Evolutionary conservation across 1,284 basidiomycete species (phyloP).

Genomic region (Austropuccinia psidii): DNA sequence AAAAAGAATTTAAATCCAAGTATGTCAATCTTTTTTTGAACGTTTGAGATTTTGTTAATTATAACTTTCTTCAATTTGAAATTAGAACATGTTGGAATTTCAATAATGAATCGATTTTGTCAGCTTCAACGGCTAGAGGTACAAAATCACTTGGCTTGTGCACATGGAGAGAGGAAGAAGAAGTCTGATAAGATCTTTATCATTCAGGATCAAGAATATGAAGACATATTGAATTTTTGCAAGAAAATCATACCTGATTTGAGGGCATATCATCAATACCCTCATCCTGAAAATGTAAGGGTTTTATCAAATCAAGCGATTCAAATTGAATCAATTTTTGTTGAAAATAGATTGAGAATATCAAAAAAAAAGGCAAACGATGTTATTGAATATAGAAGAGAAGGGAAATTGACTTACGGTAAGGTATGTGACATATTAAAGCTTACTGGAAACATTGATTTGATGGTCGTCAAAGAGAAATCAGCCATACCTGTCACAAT

Average conservation of each 20-base stretch:
- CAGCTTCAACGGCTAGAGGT: neutral
- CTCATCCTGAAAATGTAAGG: neutral
- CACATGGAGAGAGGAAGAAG: neutral
- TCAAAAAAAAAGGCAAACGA: neutral
- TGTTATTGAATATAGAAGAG: neutral
- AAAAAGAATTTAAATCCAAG: conserved; percentile 29
- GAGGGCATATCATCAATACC: neutral
- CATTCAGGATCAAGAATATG: neutral
- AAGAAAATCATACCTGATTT: neutral
- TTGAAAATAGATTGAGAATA: neutral
- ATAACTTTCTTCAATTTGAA: too few species aligned
- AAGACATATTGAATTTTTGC: neutral
- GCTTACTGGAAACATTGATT: neutral
- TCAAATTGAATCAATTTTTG: neutral
- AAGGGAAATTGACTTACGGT: neutral
- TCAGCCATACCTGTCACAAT: too few species aligned
- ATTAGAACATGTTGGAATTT: neutral
- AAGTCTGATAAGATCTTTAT: neutral
- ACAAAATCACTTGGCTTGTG: neutral
- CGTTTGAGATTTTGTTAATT: too few species aligned
- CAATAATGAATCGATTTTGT: conserved; percentile 6
- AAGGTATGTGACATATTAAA: neutral
- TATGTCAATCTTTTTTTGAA: too few species aligned
- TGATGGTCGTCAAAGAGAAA: too few species aligned
- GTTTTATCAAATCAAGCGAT: neutral